A percentile compares a stretch with the other conserved stretches of the same genome.
Evolutionary conservation across 108 stramenopile species (phyloP).

Genomic region (Cyclostephanos invisitatus): DNA sequence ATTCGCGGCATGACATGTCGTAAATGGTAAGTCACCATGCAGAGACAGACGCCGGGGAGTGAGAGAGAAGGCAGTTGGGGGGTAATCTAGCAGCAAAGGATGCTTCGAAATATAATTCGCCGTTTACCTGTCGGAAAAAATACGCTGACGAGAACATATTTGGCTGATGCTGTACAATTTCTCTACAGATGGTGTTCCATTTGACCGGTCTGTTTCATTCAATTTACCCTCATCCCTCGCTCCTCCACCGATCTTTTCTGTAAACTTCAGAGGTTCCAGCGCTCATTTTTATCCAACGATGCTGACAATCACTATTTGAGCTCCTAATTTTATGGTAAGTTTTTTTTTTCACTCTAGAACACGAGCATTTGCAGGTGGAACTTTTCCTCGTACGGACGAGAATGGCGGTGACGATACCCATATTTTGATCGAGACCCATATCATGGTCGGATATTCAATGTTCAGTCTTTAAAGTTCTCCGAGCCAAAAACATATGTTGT

Average conservation of each 20-base stretch:
- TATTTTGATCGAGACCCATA: constrained; percentile 42
- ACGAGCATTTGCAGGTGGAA: background rate
- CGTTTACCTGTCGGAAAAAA: constrained; percentile 49
- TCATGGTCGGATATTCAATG: constrained; percentile 48
- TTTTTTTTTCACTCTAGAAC: background rate
- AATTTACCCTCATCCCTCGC: too few species aligned
- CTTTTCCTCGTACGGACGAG: background rate
- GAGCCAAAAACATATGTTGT: constrained; percentile 22
- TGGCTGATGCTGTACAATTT: constrained; percentile 30
- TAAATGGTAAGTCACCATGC: background rate
- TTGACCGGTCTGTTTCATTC: background rate
- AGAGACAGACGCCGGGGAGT: background rate
- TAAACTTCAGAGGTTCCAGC: background rate
- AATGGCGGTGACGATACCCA: constrained; percentile 34
- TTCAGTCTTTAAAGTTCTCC: constrained; percentile 58
- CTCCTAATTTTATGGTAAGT: background rate
- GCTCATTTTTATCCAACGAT: background rate
- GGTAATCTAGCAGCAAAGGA: constrained; percentile 23
- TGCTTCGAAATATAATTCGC: constrained; percentile 43
- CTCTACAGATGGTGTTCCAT: background rate
- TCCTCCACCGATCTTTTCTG: background rate
- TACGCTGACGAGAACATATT: constrained; percentile 31
- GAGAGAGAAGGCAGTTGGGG: background rate
- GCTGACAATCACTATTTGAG: background rate
- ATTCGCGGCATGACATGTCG: background rate